phyloP scores from a whole-genome alignment of 2,329 filamentous ascomycete genomes.

The Neophaeococcomyces aloes region DNA sequence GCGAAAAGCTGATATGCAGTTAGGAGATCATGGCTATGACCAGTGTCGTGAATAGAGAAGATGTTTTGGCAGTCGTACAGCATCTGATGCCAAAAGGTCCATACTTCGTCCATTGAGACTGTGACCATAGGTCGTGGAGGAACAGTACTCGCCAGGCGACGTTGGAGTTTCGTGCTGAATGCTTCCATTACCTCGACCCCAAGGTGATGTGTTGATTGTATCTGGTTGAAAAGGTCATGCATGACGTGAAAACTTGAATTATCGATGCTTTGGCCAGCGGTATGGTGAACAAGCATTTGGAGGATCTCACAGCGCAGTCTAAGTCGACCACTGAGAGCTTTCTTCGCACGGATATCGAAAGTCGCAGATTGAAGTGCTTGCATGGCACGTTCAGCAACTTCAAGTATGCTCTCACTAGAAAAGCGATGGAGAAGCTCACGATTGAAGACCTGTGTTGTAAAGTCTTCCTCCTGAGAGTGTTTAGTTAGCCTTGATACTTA shows the following conservation, averaged over 20 bases:
- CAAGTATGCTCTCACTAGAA: conserved; percentile 45
- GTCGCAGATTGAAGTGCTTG: conserved; percentile 36
- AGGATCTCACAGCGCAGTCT: conserved; percentile 16
- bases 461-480: conserved; percentile 71
- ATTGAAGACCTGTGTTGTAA: conserved; percentile 84
- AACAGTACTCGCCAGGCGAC: conserved; percentile 85
- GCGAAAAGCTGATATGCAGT: conserved; percentile 66
- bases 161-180: conserved; percentile 82
- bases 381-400: conserved; percentile 46
- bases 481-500: conserved; percentile 10
- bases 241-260: conserved; percentile 18
- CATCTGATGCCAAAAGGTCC: conserved; percentile 57
- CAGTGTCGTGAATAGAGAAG: conserved; percentile 48
- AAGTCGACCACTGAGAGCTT: conserved; percentile 51
- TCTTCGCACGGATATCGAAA: conserved; percentile 29
- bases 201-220: conserved; percentile 52
- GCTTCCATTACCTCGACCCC: conserved; percentile 60
- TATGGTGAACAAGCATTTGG: conserved; percentile 22
- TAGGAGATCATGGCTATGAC: conserved; percentile 24
- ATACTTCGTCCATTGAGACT: conserved; percentile 57
- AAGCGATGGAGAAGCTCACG: conserved; percentile 62
- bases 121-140: conserved; percentile 84
- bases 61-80: conserved; percentile 62
- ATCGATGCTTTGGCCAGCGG: background rate
- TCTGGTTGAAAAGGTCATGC: conserved; percentile 35